Percentiles rank a stretch among this genome's conserved stretches.
Evolutionary conservation across 2,329 filamentous ascomycete genomes (phyloP).

Genomic region (Beauveria asiatica): DNA sequence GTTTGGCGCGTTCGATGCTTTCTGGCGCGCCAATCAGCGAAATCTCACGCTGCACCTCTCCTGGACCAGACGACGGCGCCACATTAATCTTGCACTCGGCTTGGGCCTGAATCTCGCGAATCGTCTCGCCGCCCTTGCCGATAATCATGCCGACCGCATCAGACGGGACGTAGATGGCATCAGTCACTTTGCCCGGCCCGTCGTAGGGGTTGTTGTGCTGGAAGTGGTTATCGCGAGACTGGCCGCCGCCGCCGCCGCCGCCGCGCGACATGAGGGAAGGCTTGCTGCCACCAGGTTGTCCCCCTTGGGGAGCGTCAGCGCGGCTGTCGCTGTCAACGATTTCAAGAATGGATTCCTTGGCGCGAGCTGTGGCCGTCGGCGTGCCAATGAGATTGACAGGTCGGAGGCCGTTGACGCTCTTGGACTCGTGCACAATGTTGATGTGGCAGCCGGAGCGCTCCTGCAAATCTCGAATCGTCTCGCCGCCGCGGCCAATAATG

Average conservation of each 20-base stretch:
- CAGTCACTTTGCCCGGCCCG: conserved; percentile 62
- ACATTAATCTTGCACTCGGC: conserved; percentile 95
- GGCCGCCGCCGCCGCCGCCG: conserved; percentile 1
- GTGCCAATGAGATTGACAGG: conserved; percentile 86
- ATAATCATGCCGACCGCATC: conserved; percentile 96
- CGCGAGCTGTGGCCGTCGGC: conserved; percentile 62
- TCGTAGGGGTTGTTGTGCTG: conserved; percentile 30
- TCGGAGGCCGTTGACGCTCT: conserved; percentile 81
- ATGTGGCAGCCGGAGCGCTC: conserved; percentile 90
- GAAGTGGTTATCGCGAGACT: conserved; percentile 19
- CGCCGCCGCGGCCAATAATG: conserved; percentile 87
- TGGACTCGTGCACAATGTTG: conserved; percentile 88
- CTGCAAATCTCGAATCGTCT: conserved; percentile 87
- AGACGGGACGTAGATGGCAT: conserved; percentile 77
- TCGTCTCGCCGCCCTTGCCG: conserved; percentile 87
- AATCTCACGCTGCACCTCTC: conserved; percentile 77
- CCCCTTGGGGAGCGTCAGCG: conserved; percentile 33
- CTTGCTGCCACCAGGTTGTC: conserved; percentile 25
- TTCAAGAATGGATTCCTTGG: conserved; percentile 84
- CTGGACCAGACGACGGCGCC: conserved; percentile 66
- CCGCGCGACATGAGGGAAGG: background rate
- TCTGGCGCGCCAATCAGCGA: conserved; percentile 71
- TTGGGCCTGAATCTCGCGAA: conserved; percentile 82
- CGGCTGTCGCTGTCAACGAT: conserved; percentile 88
- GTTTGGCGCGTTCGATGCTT: conserved; percentile 72